These are phyloP conservation scores for Fusarium guadeloupense DNA, from an alignment of 2,329 filamentous ascomycete genomes.

Conservation along the genomic window DNA sequence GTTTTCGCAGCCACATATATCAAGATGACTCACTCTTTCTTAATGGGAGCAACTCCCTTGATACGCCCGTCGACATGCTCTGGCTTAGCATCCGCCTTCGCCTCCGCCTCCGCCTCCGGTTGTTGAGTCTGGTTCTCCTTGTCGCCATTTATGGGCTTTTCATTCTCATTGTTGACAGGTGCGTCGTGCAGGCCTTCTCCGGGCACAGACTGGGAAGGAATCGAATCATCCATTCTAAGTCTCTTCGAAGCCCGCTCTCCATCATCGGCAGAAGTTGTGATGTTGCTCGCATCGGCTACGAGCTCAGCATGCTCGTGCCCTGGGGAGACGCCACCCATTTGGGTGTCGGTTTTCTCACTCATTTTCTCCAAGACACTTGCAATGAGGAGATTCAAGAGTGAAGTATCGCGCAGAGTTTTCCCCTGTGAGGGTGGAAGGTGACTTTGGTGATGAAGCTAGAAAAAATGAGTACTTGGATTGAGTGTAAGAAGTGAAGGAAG, in stretches of 20 bases:
- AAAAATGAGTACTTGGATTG: constrained; percentile 4
- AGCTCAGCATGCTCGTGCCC: constrained; percentile 24
- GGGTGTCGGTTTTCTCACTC: constrained; percentile 40
- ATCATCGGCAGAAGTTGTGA: constrained; percentile 6
- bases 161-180: constrained; percentile 20
- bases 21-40: constrained; percentile 68
- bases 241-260: constrained; percentile 65
- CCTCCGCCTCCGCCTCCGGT: too few species aligned
- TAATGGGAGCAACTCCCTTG: constrained; percentile 75
- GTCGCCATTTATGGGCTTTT: constrained; percentile 27
- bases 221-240: constrained; percentile 60
- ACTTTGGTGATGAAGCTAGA: not conserved
- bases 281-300: constrained; percentile 29
- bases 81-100: constrained; percentile 11
- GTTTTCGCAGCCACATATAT: not conserved
- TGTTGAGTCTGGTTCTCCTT: constrained; percentile 23
- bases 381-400: not conserved
- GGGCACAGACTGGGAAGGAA: constrained; percentile 23
- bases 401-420: not conserved
- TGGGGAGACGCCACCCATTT: constrained; percentile 35
- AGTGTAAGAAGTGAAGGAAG: constrained; percentile 12
- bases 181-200: constrained; percentile 36
- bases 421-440: not conserved
- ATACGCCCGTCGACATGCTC: constrained; percentile 45
- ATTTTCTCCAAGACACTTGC: constrained; percentile 28